Evolutionary conservation across 495 filamentous ascomycete genomes (phyloP), one percentile per base, ranked within the genome.

Genomic region (Coniosporium apollinis): DNA sequence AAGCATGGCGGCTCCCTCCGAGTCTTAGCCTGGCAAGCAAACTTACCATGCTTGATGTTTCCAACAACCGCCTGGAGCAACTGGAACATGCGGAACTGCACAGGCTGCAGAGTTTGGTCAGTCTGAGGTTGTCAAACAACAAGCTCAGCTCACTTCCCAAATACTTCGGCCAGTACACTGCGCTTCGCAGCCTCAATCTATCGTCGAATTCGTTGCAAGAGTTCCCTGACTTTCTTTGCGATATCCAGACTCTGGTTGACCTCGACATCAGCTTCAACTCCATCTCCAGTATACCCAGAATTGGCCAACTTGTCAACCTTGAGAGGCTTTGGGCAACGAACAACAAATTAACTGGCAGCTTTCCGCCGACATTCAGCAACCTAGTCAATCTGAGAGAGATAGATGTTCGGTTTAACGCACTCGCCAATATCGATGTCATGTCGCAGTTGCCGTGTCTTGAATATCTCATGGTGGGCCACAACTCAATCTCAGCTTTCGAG

Each of bases 211-310:
- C 76, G 34, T 69, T 99, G 25, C 72, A 79, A 20, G 67, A 68
- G 30, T 92, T 99, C 43, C 89, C 89, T 0, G 61, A 72, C 16
- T 87, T 86, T 48, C 62, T 96, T 22, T 85, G 83, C 55, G 64
- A 82, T 8, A 55, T 99, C 16, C 74, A 71, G 45, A 80, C 75
- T 21, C 60, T 99, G 19, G 79, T 92, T 21, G 87, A 99, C 50
- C 71, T 99, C 11, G 91, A 99, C 46, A 71, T 99, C 49, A 94
- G 86, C 49, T 99, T 99, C 67, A 99, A 99, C 48, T 67, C 71
- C 10, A 94, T 99, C 33, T 63, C 68, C 26, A 65, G 50, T 40
- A 57, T 96, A 19, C 84, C 84, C 0, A 70, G 79, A 33, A 76
- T 99, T 44, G 83, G 85, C 5, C 67, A 71, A 34, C 57, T 99